Evolutionary conservation across 2,329 filamentous ascomycete species (phyloP), one percentile per base, ranked within the genome.

Genomic region (Cordyceps militaris): DNA sequence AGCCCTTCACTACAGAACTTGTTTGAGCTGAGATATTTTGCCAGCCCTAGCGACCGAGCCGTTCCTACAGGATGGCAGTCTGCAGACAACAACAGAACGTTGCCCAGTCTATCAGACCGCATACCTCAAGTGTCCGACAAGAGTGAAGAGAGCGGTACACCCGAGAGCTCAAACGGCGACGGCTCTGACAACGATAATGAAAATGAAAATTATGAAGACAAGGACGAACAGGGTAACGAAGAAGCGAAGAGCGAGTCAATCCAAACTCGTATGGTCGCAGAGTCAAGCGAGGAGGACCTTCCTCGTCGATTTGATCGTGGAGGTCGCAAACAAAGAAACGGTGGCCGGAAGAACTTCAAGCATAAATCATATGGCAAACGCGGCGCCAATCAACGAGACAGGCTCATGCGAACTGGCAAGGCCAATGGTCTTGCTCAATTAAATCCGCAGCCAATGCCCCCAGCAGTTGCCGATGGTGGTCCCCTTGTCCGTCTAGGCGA

Each of bases 401-500:
- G 77, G 65, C 72, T 77, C 56, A 57, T 64, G 60, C 66, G 68
- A 21, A 59, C 58, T 36, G 70, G 69, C 24, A 77, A 78, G 63
- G 65, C 69, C 6, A 73, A 72, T 54, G 67, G 71, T 34, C 59
- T 62, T 4, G 55, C 63, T 19, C 49, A 60, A 5, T 64, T 72
- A 38, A 66, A 73, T 54, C 68, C 70, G 24, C 70, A 72, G 59
- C 71, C 71, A 6, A 69, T 67, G 57, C 71, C 72, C 21, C 70
- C 71, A 8, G 71, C 72, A 26, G 66, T 73, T 28, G 69, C 72
- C 10, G 73, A 75, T 62, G 78, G 81, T 16, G 83, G 82, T 3
- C 84, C 87, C 0, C 75, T 96, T 42, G 81, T 97, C 63, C 84
- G 88, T 36, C 81, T 93, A 26, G 87, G 89, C 52, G 94, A 99